phyloP scores from a whole-genome alignment of 345 rosid genomes.

The Kernera saxatilis region DNA sequence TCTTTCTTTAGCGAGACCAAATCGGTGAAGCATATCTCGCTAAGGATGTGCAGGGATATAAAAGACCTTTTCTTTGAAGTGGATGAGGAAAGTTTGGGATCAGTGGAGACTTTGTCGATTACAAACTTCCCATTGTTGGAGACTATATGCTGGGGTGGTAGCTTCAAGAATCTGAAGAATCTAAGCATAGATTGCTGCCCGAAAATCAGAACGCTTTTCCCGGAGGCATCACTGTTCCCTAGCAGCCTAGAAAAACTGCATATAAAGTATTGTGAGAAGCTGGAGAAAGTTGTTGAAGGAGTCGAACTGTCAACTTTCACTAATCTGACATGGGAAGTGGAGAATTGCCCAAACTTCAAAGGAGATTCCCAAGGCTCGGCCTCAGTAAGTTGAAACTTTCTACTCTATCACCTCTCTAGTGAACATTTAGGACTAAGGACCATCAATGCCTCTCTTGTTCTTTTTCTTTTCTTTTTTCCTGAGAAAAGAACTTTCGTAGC shows the following conservation, averaged over 20 bases:
- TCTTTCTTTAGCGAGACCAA: conserved; percentile 28
- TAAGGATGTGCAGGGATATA: conserved; percentile 35
- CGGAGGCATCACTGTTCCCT: conserved; percentile 18
- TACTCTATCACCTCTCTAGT: background rate
- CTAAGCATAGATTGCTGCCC: conserved; percentile 49
- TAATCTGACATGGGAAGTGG: background rate
- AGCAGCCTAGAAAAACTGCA: conserved; percentile 31
- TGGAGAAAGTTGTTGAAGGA: conserved; percentile 25
- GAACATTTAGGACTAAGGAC: background rate
- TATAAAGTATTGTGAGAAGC: conserved; percentile 40
- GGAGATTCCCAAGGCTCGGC: background rate
- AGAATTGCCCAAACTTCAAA: conserved; percentile 4
- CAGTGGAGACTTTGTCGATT: conserved; percentile 37
- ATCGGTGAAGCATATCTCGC: conserved; percentile 32
- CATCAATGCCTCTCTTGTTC: background rate
- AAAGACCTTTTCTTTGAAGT: conserved; percentile 22
- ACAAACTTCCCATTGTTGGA: conserved; percentile 33
- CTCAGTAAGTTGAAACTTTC: conserved; percentile 16
- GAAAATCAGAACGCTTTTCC: conserved; percentile 28
- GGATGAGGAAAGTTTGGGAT: conserved; percentile 20
- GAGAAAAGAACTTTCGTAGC: background rate
- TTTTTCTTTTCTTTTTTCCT: background rate
- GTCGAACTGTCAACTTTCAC: conserved; percentile 18
- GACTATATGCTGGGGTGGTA: conserved; percentile 12
- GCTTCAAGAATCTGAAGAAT: conserved; percentile 33